These are phyloP conservation scores for Tulasnella sp. DNA, from an alignment of 768 basidiomycete genomes.

Conservation along the genomic window DNA sequence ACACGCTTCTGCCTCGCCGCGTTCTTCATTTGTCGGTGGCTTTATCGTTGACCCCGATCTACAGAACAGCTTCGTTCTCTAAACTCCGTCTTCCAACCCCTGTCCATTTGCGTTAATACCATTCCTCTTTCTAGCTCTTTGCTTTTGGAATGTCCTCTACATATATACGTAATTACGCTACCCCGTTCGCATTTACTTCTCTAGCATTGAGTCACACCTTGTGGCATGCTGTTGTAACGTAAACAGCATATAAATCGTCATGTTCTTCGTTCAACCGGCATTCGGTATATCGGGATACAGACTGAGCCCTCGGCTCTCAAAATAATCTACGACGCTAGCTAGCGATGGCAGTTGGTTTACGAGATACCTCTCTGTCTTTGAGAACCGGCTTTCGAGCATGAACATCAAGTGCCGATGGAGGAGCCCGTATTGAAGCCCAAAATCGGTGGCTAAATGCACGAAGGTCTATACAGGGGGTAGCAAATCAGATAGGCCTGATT, in stretches of 20 bases:
- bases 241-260: not conserved
- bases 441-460: conserved; percentile 36
- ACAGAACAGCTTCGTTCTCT: not conserved
- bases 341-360: conserved; percentile 40
- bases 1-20: not conserved
- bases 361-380: conserved; percentile 36
- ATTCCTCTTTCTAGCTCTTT: not conserved
- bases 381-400: conserved; percentile 38
- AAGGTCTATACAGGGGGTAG: conserved; percentile 34
- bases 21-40: not conserved
- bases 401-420: conserved; percentile 45
- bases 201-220: not conserved
- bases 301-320: conserved; percentile 28
- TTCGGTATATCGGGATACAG: not conserved
- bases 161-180: not conserved
- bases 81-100: not conserved
- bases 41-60: not conserved
- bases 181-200: no score
- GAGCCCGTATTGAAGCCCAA: conserved; percentile 41
- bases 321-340: conserved; percentile 39
- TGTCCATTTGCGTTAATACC: not conserved
- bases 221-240: not conserved
- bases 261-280: not conserved
- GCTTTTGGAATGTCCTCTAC: not conserved
- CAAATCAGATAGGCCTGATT: not conserved